Base-by-base conservation (phyloP, 176 grass and related monocot genomes). In the Elymus sibiricus region DNA sequence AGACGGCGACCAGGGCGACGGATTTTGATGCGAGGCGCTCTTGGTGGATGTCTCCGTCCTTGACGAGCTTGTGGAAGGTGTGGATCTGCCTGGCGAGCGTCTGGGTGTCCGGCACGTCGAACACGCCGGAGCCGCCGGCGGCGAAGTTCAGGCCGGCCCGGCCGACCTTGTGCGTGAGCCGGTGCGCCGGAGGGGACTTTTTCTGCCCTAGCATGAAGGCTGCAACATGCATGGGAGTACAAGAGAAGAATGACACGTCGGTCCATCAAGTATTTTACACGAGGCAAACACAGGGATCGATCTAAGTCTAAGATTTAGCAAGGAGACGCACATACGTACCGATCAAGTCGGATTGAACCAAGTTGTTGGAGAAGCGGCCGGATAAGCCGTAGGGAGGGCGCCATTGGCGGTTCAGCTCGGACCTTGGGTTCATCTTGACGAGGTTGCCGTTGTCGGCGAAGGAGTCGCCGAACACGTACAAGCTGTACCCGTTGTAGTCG, bases 361-460 rank as follows among this genome's bases (percentile, higher is more conserved):
- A 4, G 24, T 0, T 2, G 42, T 74, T 49, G 24, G 71, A 74
- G 71, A 74, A 74, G 42, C 71, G 42, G 25, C 71, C 71, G 21
- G 40, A 28, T 1, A 15, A 7, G 13, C 1, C n/a, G 42, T 74
- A 74, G 40, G 71, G 71, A 28, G 14, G 7, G 38, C 44, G 43
- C 71, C 42, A 74, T 14, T 74, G 71, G 24, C 42, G 71, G 6
- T 25, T 16, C 3, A 74, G 25, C 71, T 27, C 7, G 17, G 34
- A 16, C 1, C 6, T 28, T 1, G 24, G 24, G 42, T 74, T 9
- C 42, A 8, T 16, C 24, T 28, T 17, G 24, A 5, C 24, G 14
- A 74, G 71, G 42, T 74, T 74, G 42, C 71, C 71, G 42, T 16
- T 74, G 71, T 49, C 42, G 42, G 42, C 71, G 14, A 74, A 74